Conservation (phyloP, 257 asterid genomes). For the Anisodus tanguticus region DNA sequence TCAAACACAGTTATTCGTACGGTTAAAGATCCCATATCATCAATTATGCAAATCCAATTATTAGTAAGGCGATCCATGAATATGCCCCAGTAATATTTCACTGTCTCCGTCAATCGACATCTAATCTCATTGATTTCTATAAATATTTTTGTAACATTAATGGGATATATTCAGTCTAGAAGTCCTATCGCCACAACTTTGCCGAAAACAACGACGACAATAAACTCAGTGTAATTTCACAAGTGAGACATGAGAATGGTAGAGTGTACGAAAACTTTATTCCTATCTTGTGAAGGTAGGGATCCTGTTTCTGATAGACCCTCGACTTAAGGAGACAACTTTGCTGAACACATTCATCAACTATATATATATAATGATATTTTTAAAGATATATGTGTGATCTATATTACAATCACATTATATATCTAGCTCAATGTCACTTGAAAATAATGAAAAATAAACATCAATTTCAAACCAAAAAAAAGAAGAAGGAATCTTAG, state of each 20-base stretch:
- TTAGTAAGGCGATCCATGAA: constrained; percentile 21
- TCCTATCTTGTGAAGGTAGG: too few relatives aligned
- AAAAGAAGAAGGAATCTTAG: too few relatives aligned
- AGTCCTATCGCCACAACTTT: background rate
- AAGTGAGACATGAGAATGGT: too few relatives aligned
- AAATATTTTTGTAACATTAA: background rate
- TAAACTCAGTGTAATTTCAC: too few relatives aligned
- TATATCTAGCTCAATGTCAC: too few relatives aligned
- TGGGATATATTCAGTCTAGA: background rate
- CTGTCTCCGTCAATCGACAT: constrained; percentile 16
- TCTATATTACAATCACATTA: too few relatives aligned
- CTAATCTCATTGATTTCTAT: background rate
- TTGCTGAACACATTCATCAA: background rate
- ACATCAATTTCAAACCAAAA: background rate
- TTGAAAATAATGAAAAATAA: background rate
- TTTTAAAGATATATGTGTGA: too few relatives aligned
- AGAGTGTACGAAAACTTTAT: background rate
- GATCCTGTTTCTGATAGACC: too few relatives aligned
- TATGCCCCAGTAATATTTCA: constrained; percentile 27
- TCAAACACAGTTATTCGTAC: background rate
- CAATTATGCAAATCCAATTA: background rate
- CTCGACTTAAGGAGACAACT: too few relatives aligned
- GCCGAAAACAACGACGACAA: background rate
- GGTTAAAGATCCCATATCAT: too few relatives aligned
- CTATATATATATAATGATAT: too few relatives aligned